Conservation (phyloP, 2,329 filamentous ascomycete genomes). For the Ophioceras dolichostomum region DNA sequence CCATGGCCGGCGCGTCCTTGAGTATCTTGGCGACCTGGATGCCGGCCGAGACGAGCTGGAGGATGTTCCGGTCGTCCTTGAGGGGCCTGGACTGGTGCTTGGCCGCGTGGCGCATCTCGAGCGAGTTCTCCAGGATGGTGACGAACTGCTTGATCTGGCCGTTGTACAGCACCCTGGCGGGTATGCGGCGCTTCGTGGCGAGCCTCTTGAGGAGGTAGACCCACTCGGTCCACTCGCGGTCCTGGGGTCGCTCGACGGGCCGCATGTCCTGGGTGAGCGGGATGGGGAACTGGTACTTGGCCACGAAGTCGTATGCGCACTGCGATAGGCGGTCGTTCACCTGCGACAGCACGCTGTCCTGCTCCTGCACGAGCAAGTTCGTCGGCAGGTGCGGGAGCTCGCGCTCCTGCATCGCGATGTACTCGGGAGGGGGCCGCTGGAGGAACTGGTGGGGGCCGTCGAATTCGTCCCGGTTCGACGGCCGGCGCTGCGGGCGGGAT, state of each 20-base stretch:
- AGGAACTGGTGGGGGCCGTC: constrained; percentile 78
- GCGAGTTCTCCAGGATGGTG: constrained; percentile 75
- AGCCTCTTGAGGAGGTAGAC: constrained; percentile 77
- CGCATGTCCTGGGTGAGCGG: constrained; percentile 74
- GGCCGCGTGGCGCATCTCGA: constrained; percentile 77
- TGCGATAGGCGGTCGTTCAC: constrained; percentile 78
- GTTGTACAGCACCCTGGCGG: constrained; percentile 73
- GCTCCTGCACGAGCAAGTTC: constrained; percentile 71
- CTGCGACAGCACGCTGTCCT: constrained; percentile 66
- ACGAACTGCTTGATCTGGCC: constrained; percentile 88
- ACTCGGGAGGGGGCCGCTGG: constrained; percentile 56
- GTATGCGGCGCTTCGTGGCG: constrained; percentile 76
- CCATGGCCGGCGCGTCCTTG: constrained; percentile 74
- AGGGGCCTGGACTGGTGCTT: constrained; percentile 73
- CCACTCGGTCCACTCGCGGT: constrained; percentile 87
- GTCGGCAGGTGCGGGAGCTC: constrained; percentile 74
- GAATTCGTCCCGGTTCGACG: constrained; percentile 79
- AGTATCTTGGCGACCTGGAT: constrained; percentile 81
- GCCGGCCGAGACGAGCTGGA: constrained; percentile 77
- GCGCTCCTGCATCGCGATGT: constrained; percentile 64
- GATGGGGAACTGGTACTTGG: constrained; percentile 84
- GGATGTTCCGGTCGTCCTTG: constrained; percentile 80
- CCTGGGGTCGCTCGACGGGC: constrained; percentile 59
- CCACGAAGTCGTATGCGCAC: constrained; percentile 82
- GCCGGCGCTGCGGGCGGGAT: constrained; percentile 48